phyloP scores from a whole-genome alignment of 345 rosid genomes.

The Cardamine chenopodiifolia region DNA sequence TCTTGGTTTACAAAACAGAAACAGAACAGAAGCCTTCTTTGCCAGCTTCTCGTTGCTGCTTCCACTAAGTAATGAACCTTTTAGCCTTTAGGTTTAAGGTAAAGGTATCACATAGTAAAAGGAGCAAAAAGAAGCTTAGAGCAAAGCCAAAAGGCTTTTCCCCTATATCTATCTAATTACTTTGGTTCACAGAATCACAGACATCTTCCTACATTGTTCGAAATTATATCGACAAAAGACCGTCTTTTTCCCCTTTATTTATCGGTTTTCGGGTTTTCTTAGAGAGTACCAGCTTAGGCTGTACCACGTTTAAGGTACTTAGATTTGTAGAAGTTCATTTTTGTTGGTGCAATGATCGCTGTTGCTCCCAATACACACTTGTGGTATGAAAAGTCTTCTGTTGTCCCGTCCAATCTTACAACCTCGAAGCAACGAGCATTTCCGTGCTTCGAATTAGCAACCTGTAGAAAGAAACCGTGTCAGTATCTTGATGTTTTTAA shows the following conservation, averaged over 20 bases:
- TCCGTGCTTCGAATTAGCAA: constrained; percentile 60
- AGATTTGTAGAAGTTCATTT: constrained; percentile 51
- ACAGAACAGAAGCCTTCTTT: constrained; percentile 46
- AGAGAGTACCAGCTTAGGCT: neutral
- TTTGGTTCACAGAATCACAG: constrained; percentile 14
- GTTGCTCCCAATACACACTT: constrained; percentile 79
- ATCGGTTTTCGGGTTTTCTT: neutral
- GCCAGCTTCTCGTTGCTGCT: constrained; percentile 98
- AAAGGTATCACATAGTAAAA: constrained; percentile 68
- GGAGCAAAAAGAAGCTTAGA: constrained; percentile 92
- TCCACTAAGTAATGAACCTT: constrained; percentile 72
- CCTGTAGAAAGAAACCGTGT: constrained; percentile 49
- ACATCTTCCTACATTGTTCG: constrained; percentile 17
- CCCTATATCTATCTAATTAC: constrained; percentile 35
- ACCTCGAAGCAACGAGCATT: constrained; percentile 70
- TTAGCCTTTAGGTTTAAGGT: constrained; percentile 51
- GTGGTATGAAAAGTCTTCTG: constrained; percentile 82
- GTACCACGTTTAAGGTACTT: constrained; percentile 34
- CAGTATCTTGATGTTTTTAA: constrained; percentile 15
- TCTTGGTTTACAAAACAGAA: constrained; percentile 22
- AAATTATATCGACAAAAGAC: neutral
- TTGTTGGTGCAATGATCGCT: constrained; percentile 67
- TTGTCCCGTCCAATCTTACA: constrained; percentile 68
- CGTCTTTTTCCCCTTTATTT: neutral
- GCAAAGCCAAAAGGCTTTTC: constrained; percentile 42